These are phyloP conservation scores for Xanthoconium separans DNA, from an alignment of 1,284 basidiomycete genomes.

Conservation along the genomic window DNA sequence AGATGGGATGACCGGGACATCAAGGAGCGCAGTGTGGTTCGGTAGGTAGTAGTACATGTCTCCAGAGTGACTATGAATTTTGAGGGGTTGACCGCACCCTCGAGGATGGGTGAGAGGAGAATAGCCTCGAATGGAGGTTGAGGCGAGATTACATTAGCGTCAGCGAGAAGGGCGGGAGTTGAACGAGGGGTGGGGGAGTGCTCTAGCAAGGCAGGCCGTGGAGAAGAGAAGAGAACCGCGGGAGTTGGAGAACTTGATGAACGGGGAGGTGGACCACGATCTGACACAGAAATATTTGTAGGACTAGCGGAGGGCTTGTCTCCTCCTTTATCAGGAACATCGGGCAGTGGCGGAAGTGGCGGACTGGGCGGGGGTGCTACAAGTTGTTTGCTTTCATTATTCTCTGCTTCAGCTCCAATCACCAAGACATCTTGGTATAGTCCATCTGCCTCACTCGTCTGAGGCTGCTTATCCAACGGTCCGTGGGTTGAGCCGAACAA, in stretches of 20 bases:
- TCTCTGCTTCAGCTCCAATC: slow-evolving; percentile 22
- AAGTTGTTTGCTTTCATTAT: slow-evolving; percentile 26
- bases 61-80: slow-evolving; percentile 68
- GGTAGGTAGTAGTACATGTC: slow-evolving; percentile 62
- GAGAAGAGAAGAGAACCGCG: slow-evolving; percentile 39
- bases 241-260: slow-evolving; percentile 37
- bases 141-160: slow-evolving; percentile 34
- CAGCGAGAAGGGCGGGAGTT: slow-evolving; percentile 39
- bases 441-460: slow-evolving; percentile 20
- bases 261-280: slow-evolving; percentile 34
- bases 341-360: slow-evolving; percentile 54
- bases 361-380: slow-evolving; percentile 43
- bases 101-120: slow-evolving; percentile 59
- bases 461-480: background rate
- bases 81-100: slow-evolving; percentile 47
- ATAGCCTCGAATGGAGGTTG: slow-evolving; percentile 62
- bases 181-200: slow-evolving; percentile 40
- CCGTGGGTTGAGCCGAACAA: slow-evolving; percentile 33
- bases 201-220: slow-evolving; percentile 39
- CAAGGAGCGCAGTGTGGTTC: slow-evolving; percentile 64
- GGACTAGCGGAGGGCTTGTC: slow-evolving; percentile 22
- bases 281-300: slow-evolving; percentile 15
- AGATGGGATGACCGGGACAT: slow-evolving; percentile 66
- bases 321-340: slow-evolving; percentile 15
- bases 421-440: slow-evolving; percentile 12